These are phyloP conservation scores for Diaporthe velutina DNA, from an alignment of 2,329 filamentous ascomycete species.

Conservation along the genomic window DNA sequence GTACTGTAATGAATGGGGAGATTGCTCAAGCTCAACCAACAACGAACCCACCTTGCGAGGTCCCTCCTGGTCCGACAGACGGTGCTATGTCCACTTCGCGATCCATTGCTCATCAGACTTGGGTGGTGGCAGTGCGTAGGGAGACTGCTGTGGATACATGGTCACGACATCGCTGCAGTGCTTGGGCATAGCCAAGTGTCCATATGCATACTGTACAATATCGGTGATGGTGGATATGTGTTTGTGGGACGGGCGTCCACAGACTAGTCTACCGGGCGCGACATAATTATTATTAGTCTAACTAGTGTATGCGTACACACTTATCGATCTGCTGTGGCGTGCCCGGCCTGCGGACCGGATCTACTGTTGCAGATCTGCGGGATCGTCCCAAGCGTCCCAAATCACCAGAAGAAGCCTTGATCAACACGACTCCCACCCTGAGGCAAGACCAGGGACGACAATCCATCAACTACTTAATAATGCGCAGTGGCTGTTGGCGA, in stretches of 20 bases:
- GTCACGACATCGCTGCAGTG: neutral
- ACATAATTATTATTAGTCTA: neutral
- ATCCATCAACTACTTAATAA: too few relatives aligned
- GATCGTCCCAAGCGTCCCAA: neutral
- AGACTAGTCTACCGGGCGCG: neutral
- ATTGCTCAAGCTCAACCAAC: neutral
- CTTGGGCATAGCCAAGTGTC: constrained; percentile 9
- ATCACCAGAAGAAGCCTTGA: neutral
- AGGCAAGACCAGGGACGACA: neutral
- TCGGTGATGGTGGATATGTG: neutral
- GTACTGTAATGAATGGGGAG: constrained; percentile 9
- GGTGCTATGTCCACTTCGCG: neutral
- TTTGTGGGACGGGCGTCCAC: neutral
- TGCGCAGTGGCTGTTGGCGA: neutral
- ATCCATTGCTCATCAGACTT: constrained; percentile 5
- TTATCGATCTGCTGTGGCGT: constrained; percentile 1
- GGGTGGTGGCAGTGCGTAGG: neutral
- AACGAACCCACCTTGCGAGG: constrained; percentile 1
- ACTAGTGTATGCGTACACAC: neutral
- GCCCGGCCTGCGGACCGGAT: constrained; percentile 18
- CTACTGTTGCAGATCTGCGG: constrained; percentile 29
- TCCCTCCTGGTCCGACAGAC: neutral
- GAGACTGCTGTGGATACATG: neutral
- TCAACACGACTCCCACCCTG: neutral
- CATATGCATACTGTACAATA: neutral